phyloP scores from a whole-genome alignment of 495 filamentous ascomycete species.

The Gamarada debralockiae region DNA sequence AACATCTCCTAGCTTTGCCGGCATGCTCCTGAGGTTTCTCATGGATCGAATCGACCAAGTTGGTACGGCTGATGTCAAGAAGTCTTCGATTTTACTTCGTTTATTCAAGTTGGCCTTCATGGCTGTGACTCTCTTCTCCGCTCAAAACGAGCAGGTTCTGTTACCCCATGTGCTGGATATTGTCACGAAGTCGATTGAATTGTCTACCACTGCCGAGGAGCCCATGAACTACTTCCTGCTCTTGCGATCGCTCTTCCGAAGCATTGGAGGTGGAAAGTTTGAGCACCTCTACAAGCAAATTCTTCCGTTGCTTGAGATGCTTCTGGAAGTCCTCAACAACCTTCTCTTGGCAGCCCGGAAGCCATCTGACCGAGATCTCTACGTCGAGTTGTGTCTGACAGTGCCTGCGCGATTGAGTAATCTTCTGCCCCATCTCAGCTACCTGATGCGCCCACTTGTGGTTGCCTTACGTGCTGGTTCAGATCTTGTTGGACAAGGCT shows the following conservation, averaged over 20 bases:
- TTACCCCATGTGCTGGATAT: constrained; percentile 95
- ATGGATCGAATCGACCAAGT: constrained; percentile 96
- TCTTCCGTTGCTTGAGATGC: constrained; percentile 90
- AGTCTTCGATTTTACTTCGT: constrained; percentile 85
- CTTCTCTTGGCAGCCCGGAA: constrained; percentile 85
- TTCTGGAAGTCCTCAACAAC: constrained; percentile 95
- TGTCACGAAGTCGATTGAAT: constrained; percentile 90
- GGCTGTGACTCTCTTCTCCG: constrained; percentile 94
- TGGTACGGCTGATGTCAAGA: constrained; percentile 83
- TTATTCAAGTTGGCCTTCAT: constrained; percentile 99
- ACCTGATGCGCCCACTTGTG: constrained; percentile 94
- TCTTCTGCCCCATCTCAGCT: constrained; percentile 92
- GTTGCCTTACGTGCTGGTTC: constrained; percentile 88
- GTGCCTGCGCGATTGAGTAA: constrained; percentile 95
- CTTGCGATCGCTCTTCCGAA: constrained; percentile 85
- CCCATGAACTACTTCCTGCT: constrained; percentile 99
- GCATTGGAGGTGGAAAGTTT: constrained; percentile 95
- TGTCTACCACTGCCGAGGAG: constrained; percentile 92
- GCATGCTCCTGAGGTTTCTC: constrained; percentile 94
- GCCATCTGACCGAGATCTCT: constrained; percentile 86
- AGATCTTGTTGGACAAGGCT: constrained; percentile 89
- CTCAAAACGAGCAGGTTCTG: constrained; percentile 91
- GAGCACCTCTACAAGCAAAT: constrained; percentile 98
- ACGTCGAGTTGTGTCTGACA: constrained; percentile 93
- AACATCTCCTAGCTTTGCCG: constrained; percentile 93